Base-by-base conservation (phyloP, 2,329 filamentous ascomycete genomes). In the Neobulgaria alba region DNA sequence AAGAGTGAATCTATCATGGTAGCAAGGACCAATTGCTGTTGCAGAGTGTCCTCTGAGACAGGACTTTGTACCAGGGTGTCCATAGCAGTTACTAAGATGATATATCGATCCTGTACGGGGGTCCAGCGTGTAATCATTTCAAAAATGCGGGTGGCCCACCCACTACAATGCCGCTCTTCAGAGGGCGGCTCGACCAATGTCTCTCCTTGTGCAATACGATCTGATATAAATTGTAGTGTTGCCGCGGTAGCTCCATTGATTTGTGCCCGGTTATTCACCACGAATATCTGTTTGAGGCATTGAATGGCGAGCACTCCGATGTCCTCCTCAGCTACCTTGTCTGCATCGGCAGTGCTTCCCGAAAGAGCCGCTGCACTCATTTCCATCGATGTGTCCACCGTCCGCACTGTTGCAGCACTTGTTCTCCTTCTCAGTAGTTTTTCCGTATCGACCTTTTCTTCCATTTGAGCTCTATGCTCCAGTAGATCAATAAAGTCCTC, bases 61-160 rank as follows among this genome's bases (percentile, higher is more conserved):
- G 79, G 77, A 33, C 75, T 78, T 42, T 75, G 72, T 3, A 85
- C 68, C 37, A 96, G 66, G 3, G 75, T 75, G 52, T 95, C 89
- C 65, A 93, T 79, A 2, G 83, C 73, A 1, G 85, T 83, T 33
- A 95, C 75, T 34, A 95, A 70, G 42, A 96, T 92, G 29, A 90
- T 78, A 64, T 94, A 96, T 39, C 92, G 83, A 57, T 95, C 87
- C 60, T 96, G 90, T 2, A 96, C 89, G 0, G 92, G 88, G 0
- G 88, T 83, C 88, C 89, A 96, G 43, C 79, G 77, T 12, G 87
- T 80, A 39, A 90, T 73, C 47, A 89, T 73, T 54, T 82, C 77
- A 59, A 93, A 86, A 37, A 96, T 71, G 42, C 79, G 82, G 18
- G 87, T 82, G 2, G 87, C 82, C 90, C 90, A 96, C 36, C 77